These are phyloP conservation scores for Flaveria brownii DNA, from an alignment of 129 eudicot species.

Conservation along the genomic window DNA sequence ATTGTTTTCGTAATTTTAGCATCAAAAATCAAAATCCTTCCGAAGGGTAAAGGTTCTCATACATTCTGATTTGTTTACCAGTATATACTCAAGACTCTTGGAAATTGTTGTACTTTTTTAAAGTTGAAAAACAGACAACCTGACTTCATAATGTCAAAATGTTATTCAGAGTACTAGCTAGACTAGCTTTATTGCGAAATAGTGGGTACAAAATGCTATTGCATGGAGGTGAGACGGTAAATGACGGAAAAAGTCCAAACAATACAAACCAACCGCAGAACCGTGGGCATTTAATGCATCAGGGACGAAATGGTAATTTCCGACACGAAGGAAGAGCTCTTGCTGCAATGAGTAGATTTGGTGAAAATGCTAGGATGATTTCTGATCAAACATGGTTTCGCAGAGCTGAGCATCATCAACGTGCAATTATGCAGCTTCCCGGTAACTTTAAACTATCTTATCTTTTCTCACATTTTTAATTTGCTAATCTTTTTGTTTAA, in stretches of 20 bases:
- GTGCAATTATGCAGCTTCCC: conserved; percentile 56
- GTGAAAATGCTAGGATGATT: conserved; percentile 65
- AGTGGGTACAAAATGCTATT: conserved; percentile 88
- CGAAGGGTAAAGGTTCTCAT: neutral
- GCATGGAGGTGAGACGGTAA: conserved; percentile 79
- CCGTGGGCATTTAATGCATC: conserved; percentile 30
- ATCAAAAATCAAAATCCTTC: neutral
- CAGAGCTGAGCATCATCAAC: conserved; percentile 73
- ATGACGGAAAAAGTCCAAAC: conserved; percentile 44
- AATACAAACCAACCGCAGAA: conserved; percentile 31
- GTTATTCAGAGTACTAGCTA: conserved; percentile 64
- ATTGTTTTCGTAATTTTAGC: conserved; percentile 4
- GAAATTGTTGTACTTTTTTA: neutral
- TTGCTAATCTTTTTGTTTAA: neutral
- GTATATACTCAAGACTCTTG: conserved; percentile 3
- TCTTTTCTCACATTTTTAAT: neutral
- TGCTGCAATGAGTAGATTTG: conserved; percentile 78
- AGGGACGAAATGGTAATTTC: conserved; percentile 42
- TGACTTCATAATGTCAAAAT: neutral
- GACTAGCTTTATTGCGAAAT: conserved; percentile 66
- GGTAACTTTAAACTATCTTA: conserved; percentile 35
- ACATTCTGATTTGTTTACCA: conserved; percentile 19
- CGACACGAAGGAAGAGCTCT: conserved; percentile 82
- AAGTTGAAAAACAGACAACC: conserved; percentile 14
- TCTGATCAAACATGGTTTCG: conserved; percentile 72